These are phyloP conservation scores for Phytophthora boehmeriae DNA, from an alignment of 352 stramenopile species.

Conservation along the genomic window DNA sequence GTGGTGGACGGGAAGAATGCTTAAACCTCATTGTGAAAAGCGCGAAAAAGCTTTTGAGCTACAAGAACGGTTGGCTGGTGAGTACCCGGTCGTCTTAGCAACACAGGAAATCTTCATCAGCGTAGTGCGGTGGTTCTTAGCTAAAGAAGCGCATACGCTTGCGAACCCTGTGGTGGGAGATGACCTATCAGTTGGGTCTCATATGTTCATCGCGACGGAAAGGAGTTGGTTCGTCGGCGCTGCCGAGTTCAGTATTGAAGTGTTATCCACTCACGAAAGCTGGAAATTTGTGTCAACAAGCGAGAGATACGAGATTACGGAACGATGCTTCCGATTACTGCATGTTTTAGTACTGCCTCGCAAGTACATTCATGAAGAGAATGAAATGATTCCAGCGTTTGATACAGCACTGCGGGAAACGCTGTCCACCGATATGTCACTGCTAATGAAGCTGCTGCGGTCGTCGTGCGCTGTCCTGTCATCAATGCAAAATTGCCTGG, in stretches of 20 bases:
- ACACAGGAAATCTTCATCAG: conserved; percentile 63
- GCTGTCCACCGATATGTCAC: conserved; percentile 51
- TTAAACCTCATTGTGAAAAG: conserved; percentile 59
- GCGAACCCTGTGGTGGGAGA: conserved; percentile 7
- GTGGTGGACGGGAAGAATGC: conserved; percentile 55
- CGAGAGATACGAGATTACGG: conserved; percentile 49
- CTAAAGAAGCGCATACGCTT: conserved; percentile 45
- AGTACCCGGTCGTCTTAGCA: conserved; percentile 58
- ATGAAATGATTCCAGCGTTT: conserved; percentile 52
- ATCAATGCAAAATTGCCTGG: conserved; percentile 13
- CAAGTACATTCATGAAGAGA: conserved; percentile 40
- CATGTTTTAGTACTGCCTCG: conserved; percentile 49
- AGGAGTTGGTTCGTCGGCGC: conserved; percentile 56
- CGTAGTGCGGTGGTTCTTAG: conserved; percentile 63
- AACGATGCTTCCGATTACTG: conserved; percentile 61
- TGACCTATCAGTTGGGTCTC: conserved; percentile 4
- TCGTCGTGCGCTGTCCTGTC: conserved; percentile 42
- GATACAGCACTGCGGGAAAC: conserved; percentile 53
- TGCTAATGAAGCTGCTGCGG: conserved; percentile 68
- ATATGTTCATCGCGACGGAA: conserved; percentile 32
- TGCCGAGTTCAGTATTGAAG: conserved; percentile 63
- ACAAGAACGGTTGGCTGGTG: conserved; percentile 52
- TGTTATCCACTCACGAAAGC: conserved; percentile 63
- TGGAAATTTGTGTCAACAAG: conserved; percentile 57
- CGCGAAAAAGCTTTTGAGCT: conserved; percentile 69